Evolutionary conservation across 176 grass and related monocot species (phyloP), one percentile per base, ranked within the genome.

Genomic region (Alloteropsis semialata): DNA sequence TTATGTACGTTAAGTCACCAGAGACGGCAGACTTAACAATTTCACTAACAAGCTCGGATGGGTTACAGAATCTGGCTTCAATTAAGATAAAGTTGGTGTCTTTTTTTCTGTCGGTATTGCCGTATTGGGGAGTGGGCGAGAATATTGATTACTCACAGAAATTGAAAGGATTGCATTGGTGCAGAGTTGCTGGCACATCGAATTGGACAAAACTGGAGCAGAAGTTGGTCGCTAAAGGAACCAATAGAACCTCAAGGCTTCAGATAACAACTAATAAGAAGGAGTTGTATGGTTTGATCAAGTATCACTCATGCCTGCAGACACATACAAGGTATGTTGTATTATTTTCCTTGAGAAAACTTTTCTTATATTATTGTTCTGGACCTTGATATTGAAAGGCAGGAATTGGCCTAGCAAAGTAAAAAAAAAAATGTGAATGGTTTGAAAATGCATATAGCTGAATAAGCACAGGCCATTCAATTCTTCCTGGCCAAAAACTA

Each of bases 11-110:
- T 22, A 95, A 68, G 82, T 95, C 96, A 70, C 42, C 29, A 0
- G 63, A 88, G 18, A 45, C 75, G 18, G 29, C 82, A 36, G 50
- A 93, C 16, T 77, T 98, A 78, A 80, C 74, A 54, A 85, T 84
- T 84, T 89, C 92, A 32, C 48, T 98, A 12, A 90, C 84, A 74
- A 93, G 82, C 72, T 93, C 84, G 27, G 82, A 90, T 53, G 92
- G 96, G 30, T 64, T 64, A 41, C 87, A 80, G 53, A 91, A 36
- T 42, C 68, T 97, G 39, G 87, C 89, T 62, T 92, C 92, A 71
- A 37, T 49, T 64, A 84, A n/a, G 30, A 82, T 94, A 62, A 21
- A 24, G 94, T 97, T 54, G 65, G 89, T 55, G 68, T 65, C 41
- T 75, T 82, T 71, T 12, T 41, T 38, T 44, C 3, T 2, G 34